Evolutionary conservation across 2,329 filamentous ascomycete species (phyloP).

Genomic region (Talaromyces sp.): DNA sequence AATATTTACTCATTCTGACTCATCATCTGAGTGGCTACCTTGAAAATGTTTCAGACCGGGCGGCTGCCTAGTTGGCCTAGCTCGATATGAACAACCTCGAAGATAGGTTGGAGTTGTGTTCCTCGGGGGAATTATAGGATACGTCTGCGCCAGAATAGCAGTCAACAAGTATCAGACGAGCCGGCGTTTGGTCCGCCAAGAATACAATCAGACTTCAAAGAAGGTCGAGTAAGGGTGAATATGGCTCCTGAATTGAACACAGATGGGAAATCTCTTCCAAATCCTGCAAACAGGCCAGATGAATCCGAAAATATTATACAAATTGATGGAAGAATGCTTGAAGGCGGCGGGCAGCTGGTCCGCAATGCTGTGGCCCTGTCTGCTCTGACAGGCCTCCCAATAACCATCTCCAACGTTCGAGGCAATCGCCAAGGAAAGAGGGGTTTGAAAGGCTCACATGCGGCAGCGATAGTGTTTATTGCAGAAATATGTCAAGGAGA

Average conservation of each 20-base stretch:
- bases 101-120: too few species aligned
- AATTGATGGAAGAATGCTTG: conserved; percentile 53
- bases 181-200: neutral
- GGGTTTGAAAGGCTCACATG: conserved; percentile 55
- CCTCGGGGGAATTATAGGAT: neutral
- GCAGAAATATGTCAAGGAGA: conserved; percentile 45
- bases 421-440: conserved; percentile 47
- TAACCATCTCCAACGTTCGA: conserved; percentile 51
- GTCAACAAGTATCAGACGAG: neutral
- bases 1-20: conserved; percentile 4
- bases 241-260: neutral
- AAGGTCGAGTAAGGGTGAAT: neutral
- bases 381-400: conserved; percentile 46
- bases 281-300: neutral
- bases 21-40: neutral
- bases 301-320: conserved; percentile 21
- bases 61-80: neutral
- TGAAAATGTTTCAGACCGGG: neutral
- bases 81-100: neutral
- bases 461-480: conserved; percentile 52
- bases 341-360: conserved; percentile 59
- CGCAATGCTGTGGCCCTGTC: conserved; percentile 54
- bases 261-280: neutral
- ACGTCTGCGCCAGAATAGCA: neutral
- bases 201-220: neutral